A percentile compares a stretch with the other conserved stretches of the same genome.
Evolutionary conservation across 495 filamentous ascomycete species (phyloP).

Genomic region (Aspergillus leporis): DNA sequence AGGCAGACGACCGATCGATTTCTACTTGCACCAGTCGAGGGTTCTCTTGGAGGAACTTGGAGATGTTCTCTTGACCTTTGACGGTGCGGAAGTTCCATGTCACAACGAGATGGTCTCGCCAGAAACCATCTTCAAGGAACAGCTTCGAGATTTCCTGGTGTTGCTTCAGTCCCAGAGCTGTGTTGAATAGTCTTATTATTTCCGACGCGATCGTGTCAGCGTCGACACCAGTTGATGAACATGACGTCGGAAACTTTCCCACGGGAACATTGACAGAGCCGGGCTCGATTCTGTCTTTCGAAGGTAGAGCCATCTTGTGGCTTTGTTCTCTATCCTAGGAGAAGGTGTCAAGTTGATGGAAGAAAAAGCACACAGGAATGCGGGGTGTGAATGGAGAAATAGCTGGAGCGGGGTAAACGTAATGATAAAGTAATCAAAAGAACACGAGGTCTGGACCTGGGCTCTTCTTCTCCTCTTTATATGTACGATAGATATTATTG

Average conservation of each 20-base stretch:
- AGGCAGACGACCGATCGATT: conserved; percentile 48
- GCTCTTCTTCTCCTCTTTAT: background rate
- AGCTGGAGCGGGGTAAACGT: background rate
- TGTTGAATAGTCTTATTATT: conserved; percentile 51
- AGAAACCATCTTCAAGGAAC: conserved; percentile 50
- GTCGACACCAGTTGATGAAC: conserved; percentile 38
- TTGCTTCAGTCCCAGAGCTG: conserved; percentile 38
- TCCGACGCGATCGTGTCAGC: conserved; percentile 43
- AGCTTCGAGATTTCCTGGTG: conserved; percentile 26
- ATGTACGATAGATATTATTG: background rate
- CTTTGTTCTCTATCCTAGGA: background rate
- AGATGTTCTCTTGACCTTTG: conserved; percentile 54
- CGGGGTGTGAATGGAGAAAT: background rate
- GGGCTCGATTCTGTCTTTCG: conserved; percentile 57
- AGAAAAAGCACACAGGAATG: background rate
- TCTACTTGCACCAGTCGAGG: conserved; percentile 43
- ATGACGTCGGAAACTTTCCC: conserved; percentile 35
- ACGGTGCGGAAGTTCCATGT: conserved; percentile 52
- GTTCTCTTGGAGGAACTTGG: conserved; percentile 42
- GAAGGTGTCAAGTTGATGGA: background rate
- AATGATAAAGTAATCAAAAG: background rate
- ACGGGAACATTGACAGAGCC: conserved; percentile 57
- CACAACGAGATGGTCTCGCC: conserved; percentile 46
- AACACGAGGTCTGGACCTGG: background rate
- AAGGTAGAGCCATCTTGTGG: conserved; percentile 27